Base-by-base conservation (phyloP, 257 asterid genomes). In the Leonotis leonurus region DNA sequence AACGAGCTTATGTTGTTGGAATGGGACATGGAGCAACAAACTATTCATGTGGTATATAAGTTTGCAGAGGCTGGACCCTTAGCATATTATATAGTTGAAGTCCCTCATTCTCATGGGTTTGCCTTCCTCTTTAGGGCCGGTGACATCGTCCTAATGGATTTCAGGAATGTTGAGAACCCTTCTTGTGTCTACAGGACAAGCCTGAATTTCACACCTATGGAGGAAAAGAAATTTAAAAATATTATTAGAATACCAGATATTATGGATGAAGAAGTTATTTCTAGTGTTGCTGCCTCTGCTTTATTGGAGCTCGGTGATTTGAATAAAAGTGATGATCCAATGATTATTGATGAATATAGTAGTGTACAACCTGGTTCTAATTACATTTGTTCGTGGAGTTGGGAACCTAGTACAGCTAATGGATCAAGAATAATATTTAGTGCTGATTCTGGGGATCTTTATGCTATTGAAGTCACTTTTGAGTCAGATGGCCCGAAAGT, bases 251-350 rank as follows among this genome's bases (percentile, higher is more conserved):
- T 84, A 77, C 95, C 90, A 6, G 96, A 93, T 80, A 80, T 85
- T 43, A 82, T 82, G 83, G 99, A 89, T 46, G 99, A 93, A 78
- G 97, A 90, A 65, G 95, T 92, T 35, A 84, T 83, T 17, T 79
- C 81, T 30, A 89, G 81, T 37, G 93, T 89, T 70, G 99, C 99
- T 67, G 99, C 99, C 52, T 93, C 97, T 73, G 99, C 99, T 53
- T 77, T 93, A 69, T 77, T 93, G 84, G 92, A 93, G 85, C 89
- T 89, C 63, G 87, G 99, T 24, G 99, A 89, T 82, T 74, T 83
- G 71, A 73, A 84, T 78, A 86, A 83, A 79, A 80, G 77, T 64
- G 95, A 80, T 41, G 87, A 89, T 65, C 87, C 99, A 4, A 89
- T 92, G 99, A 92, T 80, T 33, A 75, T 92, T 56, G 99, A 92